A percentile compares a stretch with the other conserved stretches of the same genome.
Conservation (phyloP, 2,329 filamentous ascomycete species). For the Aspergillus hiratsukae region DNA sequence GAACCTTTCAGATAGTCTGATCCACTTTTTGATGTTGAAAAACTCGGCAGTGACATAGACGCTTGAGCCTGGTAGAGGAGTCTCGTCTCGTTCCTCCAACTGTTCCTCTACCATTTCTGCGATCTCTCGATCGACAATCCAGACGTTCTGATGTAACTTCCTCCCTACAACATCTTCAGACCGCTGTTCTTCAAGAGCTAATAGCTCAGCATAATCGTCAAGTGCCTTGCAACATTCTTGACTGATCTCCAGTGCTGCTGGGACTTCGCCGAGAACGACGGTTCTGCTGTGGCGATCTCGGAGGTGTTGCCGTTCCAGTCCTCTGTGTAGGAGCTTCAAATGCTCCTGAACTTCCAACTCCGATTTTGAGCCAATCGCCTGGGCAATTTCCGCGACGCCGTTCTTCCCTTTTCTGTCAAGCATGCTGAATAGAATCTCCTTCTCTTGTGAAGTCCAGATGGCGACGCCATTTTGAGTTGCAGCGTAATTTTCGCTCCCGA, state of each 20-base stretch:
- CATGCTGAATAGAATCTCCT: slow-evolving; percentile 63
- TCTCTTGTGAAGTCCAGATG: slow-evolving; percentile 67
- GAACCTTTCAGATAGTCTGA: slow-evolving; percentile 59
- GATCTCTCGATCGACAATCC: slow-evolving; percentile 54
- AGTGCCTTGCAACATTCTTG: slow-evolving; percentile 60
- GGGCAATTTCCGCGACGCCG: slow-evolving; percentile 59
- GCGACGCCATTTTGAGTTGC: slow-evolving; percentile 63
- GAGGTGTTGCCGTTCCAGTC: slow-evolving; percentile 39
- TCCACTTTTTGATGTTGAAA: slow-evolving; percentile 57
- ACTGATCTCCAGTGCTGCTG: slow-evolving; percentile 69
- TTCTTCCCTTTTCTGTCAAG: slow-evolving; percentile 61
- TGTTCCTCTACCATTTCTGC: slow-evolving; percentile 30
- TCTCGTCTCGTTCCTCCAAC: slow-evolving; percentile 25
- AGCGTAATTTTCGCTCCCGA: slow-evolving; percentile 22
- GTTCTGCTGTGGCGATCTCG: slow-evolving; percentile 31
- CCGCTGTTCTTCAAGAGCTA: slow-evolving; percentile 61
- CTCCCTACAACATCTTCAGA: slow-evolving; percentile 59
- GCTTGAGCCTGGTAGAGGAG: slow-evolving; percentile 8
- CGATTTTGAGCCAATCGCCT: slow-evolving; percentile 65
- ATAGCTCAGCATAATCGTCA: slow-evolving; percentile 62
- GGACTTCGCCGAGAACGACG: slow-evolving; percentile 54
- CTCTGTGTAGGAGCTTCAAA: slow-evolving; percentile 57
- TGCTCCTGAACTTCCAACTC: slow-evolving; percentile 70
- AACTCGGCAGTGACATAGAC: slow-evolving; percentile 51
- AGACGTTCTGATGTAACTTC: slow-evolving; percentile 58